These are phyloP conservation scores for Nannizzia gypsea DNA, from an alignment of 2,329 filamentous ascomycete species.

Conservation along the genomic window DNA sequence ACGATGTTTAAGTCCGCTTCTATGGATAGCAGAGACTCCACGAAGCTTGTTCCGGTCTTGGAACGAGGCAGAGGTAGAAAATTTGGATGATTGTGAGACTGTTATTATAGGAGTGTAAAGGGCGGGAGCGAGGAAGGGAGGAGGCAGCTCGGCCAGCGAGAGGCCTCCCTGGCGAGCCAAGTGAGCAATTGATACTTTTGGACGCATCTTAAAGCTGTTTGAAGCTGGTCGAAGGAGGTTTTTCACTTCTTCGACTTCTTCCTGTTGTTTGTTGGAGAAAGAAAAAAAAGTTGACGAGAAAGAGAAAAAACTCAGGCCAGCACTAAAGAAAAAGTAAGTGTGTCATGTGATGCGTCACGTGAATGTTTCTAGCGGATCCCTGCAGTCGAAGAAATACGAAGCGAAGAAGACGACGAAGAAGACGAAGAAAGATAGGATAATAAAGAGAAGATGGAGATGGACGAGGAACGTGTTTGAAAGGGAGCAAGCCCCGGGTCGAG, in stretches of 20 bases:
- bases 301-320: background rate
- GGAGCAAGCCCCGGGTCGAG: too few relatives aligned
- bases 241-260: background rate
- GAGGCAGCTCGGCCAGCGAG: constrained; percentile 30
- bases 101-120: constrained; percentile 13
- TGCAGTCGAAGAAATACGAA: background rate
- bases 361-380: background rate
- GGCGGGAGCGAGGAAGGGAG: constrained; percentile 34
- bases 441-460: too few relatives aligned
- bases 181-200: constrained; percentile 20
- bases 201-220: background rate
- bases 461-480: too few relatives aligned
- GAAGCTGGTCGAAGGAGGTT: background rate
- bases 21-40: constrained; percentile 68
- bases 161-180: constrained; percentile 20
- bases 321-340: background rate
- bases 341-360: background rate
- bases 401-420: background rate
- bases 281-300: background rate
- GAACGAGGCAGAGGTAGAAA: constrained; percentile 25
- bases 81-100: constrained; percentile 10
- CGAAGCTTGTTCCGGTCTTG: constrained; percentile 67
- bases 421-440: background rate
- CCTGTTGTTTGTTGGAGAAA: background rate
- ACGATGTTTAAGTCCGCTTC: constrained; percentile 62